Evolutionary conservation across 176 grass and related monocot genomes (phyloP).

Genomic region (Alopecurus myosuroides): DNA sequence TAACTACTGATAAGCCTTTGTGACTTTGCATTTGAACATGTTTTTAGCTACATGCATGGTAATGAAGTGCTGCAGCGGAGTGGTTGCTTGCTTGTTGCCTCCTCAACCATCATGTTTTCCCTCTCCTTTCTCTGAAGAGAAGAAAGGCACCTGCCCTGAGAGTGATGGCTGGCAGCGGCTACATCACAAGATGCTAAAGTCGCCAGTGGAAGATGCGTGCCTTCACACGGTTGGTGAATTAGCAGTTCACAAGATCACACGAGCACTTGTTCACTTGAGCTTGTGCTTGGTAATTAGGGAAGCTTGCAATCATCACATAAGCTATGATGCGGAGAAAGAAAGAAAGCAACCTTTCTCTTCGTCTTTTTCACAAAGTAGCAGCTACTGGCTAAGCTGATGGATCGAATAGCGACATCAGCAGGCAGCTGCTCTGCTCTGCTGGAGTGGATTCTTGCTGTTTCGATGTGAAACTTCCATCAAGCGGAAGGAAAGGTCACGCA

Average conservation of each 20-base stretch:
- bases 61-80: not conserved
- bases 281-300: not conserved
- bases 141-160: not conserved
- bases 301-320: not conserved
- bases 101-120: not conserved
- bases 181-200: not conserved
- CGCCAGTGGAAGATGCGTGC: not conserved
- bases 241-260: not conserved
- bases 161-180: not conserved
- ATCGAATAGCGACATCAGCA: not conserved
- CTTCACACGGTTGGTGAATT: not conserved
- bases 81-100: not conserved
- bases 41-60: not conserved
- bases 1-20: not conserved
- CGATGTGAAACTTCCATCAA: not conserved
- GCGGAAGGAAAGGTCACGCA: not conserved
- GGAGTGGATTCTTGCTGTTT: not conserved
- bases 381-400: not conserved
- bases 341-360: not conserved
- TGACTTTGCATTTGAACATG: not conserved
- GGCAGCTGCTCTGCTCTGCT: not conserved
- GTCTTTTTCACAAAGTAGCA: not conserved
- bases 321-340: not conserved
- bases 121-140: not conserved
- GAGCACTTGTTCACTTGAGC: not conserved